Percentiles rank a stretch among this genome's conserved stretches.
Conservation (phyloP, 2,329 filamentous ascomycete species). For the Amauroascus verrucosus region DNA sequence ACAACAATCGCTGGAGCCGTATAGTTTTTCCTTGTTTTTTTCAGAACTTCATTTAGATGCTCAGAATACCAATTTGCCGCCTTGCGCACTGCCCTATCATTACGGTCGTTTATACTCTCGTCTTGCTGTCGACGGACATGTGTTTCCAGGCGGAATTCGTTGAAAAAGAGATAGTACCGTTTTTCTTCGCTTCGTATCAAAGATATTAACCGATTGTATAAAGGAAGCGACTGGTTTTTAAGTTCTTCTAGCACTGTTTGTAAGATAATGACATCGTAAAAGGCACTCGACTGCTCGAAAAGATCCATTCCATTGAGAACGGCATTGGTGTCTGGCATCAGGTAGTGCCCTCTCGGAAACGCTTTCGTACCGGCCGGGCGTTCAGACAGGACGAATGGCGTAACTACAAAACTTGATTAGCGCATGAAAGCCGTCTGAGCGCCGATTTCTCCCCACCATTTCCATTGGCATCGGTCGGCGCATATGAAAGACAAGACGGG, state of each 20-base stretch:
- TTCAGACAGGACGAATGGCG: conserved; percentile 79
- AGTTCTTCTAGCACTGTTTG: conserved; percentile 96
- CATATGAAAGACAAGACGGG: conserved; percentile 59
- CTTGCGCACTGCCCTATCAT: conserved; percentile 79
- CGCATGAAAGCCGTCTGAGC: neutral
- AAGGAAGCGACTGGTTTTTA: conserved; percentile 80
- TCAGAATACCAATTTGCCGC: conserved; percentile 84
- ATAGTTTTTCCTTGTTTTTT: conserved; percentile 44
- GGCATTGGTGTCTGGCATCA: conserved; percentile 92
- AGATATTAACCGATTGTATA: conserved; percentile 86
- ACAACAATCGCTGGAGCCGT: conserved; percentile 71
- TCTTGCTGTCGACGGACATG: conserved; percentile 63
- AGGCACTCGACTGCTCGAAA: conserved; percentile 82
- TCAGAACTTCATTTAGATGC: conserved; percentile 57
- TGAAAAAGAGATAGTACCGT: conserved; percentile 97
- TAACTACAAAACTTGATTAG: conserved; percentile 41
- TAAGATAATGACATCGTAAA: conserved; percentile 92
- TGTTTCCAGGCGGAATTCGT: conserved; percentile 91
- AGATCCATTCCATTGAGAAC: conserved; percentile 93
- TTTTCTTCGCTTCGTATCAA: conserved; percentile 94
- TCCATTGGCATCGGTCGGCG: conserved; percentile 69
- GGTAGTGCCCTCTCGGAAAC: conserved; percentile 81
- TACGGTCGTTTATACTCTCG: conserved; percentile 91
- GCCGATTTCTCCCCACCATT: conserved; percentile 47
- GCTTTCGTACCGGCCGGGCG: conserved; percentile 72